Evolutionary conservation across 345 rosid species (phyloP), one percentile per base, ranked within the genome.

Genomic region (Triadica sebifera): DNA sequence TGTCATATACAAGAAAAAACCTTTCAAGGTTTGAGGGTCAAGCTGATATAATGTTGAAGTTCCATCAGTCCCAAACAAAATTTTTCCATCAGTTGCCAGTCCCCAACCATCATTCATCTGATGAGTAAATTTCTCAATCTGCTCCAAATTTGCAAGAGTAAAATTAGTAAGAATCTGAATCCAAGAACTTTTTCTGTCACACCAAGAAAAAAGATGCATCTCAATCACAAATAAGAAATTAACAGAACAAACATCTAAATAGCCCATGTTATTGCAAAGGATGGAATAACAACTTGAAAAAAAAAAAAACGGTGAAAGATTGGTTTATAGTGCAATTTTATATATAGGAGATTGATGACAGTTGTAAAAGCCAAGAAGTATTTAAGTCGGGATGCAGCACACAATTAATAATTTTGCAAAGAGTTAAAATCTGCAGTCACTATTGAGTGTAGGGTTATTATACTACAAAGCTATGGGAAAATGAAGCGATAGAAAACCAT

Each of bases 51-150:
- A 80, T 20, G 87, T 82, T 71, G 99, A 93, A 75, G 90, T 85
- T 71, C 98, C 99, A 81, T 96, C 97, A 71, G 89, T 93, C 77
- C 99, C 97, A 74, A 89, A 90, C 75, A 96, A 70, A 71, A 86
- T 77, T 73, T 91, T 78, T 34, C 99, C 98, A 83, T 96, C 96
- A 37, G 93, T 90, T 72, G 98, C 93, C 61, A 93, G 86, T 64
- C 99, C 98, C 97, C 99, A 96, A 17, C 98, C 99, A 85, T 96
- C 99, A 62, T 86, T 57, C 98, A 96, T 96, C 77, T 83, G 78
- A 83, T 96, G 97, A 66, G 81, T 84, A 83, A 91, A 93, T 80
- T 79, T 60, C 59, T 78, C 72, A 57, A 88, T 76, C 99, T 96
- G 90, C 85, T 85, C n/a, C 10, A 76, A 29, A 53, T 56, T 65